phyloP scores from a whole-genome alignment of 139 green algal species.

The Chlamydomonas sp. region DNA sequence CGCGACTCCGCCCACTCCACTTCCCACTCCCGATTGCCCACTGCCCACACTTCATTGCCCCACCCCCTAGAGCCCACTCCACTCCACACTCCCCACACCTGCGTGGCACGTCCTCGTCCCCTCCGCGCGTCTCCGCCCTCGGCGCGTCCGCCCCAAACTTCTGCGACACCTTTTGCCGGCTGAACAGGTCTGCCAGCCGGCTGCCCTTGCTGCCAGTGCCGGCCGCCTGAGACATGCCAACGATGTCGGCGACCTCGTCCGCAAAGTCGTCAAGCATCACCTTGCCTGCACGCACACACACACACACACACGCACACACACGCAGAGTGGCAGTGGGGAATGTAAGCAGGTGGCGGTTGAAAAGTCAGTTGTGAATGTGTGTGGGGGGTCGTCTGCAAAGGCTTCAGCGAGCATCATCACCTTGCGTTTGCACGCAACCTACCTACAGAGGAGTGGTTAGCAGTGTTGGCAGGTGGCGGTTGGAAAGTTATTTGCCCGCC shows the following conservation, averaged over 20 bases:
- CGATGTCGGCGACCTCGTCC: constrained; percentile 78
- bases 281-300: constrained; percentile 15
- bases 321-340: too few species aligned
- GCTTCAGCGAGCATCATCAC: neutral
- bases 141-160: constrained; percentile 59
- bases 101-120: constrained; percentile 41
- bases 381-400: too few species aligned
- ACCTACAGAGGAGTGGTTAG: neutral
- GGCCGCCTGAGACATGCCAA: constrained; percentile 2
- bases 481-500: too few species aligned
- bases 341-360: too few species aligned
- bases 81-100: constrained; percentile 2
- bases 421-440: neutral
- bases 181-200: constrained; percentile 45
- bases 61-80: constrained; percentile 13
- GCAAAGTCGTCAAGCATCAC: constrained; percentile 82
- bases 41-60: neutral
- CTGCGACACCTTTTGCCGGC: constrained; percentile 46
- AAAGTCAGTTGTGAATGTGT: too few species aligned
- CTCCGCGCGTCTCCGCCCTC: constrained; percentile 18
- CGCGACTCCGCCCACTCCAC: too few species aligned
- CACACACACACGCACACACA: too few species aligned
- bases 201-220: constrained; percentile 14
- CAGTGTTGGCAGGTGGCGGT: too few species aligned
- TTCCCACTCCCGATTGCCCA: too few species aligned